A percentile compares a stretch with the other conserved stretches of the same genome.
Evolutionary conservation across 2,329 filamentous ascomycete species (phyloP).

Genomic region (Lasiodiplodia hormozganensis): DNA sequence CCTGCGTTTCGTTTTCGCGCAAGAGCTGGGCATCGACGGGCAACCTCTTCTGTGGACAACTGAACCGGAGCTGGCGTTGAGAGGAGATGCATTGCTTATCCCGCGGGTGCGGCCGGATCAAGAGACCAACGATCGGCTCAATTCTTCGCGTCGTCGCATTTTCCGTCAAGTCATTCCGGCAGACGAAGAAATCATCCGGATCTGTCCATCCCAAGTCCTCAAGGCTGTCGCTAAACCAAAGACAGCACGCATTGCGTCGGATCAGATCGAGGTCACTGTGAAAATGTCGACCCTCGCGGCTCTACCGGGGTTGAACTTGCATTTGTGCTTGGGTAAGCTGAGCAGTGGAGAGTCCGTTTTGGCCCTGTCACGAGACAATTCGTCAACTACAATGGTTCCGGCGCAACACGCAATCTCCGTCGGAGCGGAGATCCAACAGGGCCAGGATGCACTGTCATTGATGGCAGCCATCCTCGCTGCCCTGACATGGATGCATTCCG

Average conservation of each 20-base stretch:
- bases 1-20: background rate
- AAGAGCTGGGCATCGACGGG: background rate
- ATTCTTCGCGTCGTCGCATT: constrained; percentile 1
- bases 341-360: no score
- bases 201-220: background rate
- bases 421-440: background rate
- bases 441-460: background rate
- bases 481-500: background rate
- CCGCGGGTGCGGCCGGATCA: background rate
- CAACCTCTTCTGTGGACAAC: background rate
- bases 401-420: background rate
- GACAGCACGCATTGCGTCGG: background rate
- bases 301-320: no score
- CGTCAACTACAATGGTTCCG: background rate
- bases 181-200: background rate
- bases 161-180: background rate
- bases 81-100: background rate
- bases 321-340: no score
- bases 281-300: background rate
- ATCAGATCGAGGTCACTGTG: background rate
- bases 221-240: background rate
- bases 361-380: no score
- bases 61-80: constrained; percentile 3
- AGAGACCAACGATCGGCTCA: background rate
- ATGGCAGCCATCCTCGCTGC: background rate